Conservation (phyloP, 2,329 filamentous ascomycete species). For the Aspergillus sp. region DNA sequence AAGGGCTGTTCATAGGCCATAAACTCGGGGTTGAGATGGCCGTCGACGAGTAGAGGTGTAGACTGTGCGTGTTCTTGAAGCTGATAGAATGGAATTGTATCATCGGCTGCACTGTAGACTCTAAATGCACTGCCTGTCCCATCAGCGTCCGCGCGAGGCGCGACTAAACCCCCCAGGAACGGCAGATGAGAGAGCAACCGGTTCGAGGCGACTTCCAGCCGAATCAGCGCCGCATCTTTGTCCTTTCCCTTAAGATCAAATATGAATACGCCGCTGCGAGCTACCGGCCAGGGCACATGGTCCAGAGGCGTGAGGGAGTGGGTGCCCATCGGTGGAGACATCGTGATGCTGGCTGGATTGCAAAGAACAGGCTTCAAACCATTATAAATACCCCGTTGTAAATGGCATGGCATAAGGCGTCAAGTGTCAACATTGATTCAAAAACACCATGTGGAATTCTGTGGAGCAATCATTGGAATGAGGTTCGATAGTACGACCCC, state of each 20-base stretch:
- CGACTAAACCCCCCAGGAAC: background rate
- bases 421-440: too few relatives aligned
- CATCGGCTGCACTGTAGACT: background rate
- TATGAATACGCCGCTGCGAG: background rate
- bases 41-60: background rate
- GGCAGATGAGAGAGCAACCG: background rate
- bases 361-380: too few relatives aligned
- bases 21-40: background rate
- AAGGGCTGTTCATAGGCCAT: background rate
- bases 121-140: background rate
- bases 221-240: background rate
- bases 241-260: background rate
- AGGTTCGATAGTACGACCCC: too few relatives aligned
- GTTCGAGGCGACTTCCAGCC: background rate
- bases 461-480: too few relatives aligned
- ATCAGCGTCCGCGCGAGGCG: background rate
- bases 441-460: too few relatives aligned
- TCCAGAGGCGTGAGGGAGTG: background rate
- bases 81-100: background rate
- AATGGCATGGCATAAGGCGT: too few relatives aligned
- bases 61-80: background rate
- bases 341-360: background rate
- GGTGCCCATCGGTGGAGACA: background rate
- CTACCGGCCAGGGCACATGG: background rate
- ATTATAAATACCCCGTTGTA: too few relatives aligned